Conservation (phyloP, 441 rosid genomes). For the Pelargonium australe region DNA sequence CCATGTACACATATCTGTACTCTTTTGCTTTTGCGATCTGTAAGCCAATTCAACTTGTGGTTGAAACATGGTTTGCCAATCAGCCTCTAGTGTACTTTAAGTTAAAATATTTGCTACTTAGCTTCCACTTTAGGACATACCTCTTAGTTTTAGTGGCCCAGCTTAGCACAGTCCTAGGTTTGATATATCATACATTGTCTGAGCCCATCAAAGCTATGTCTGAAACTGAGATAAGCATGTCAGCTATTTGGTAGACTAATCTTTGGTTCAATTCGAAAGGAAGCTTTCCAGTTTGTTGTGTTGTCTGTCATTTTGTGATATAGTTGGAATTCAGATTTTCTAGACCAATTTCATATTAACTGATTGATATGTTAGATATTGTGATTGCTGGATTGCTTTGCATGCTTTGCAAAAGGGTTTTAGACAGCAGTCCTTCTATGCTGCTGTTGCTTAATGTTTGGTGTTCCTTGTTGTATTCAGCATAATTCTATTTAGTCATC, state of each 20-base stretch:
- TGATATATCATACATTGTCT: neutral
- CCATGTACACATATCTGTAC: neutral
- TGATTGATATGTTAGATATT: too few relatives aligned
- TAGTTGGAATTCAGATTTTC: neutral
- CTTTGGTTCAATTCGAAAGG: neutral
- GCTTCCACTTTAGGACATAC: neutral
- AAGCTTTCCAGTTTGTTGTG: neutral
- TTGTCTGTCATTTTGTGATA: neutral
- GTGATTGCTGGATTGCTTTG: too few relatives aligned
- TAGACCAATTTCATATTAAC: neutral
- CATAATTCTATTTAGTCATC: too few relatives aligned
- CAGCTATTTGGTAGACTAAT: neutral
- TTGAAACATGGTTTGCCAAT: neutral
- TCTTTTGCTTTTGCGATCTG: neutral
- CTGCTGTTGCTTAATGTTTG: too few relatives aligned
- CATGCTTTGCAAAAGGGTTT: too few relatives aligned
- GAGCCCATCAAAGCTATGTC: neutral
- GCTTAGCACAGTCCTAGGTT: neutral
- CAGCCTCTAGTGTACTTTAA: neutral
- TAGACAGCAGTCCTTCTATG: too few relatives aligned
- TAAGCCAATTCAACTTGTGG: neutral
- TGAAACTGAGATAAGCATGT: neutral
- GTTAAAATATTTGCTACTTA: neutral
- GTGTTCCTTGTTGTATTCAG: too few relatives aligned
- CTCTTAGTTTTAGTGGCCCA: neutral